Evolutionary conservation across 495 filamentous ascomycete genomes (phyloP), one percentile per base, ranked within the genome.

Genomic region (Penicillium verhagenii): DNA sequence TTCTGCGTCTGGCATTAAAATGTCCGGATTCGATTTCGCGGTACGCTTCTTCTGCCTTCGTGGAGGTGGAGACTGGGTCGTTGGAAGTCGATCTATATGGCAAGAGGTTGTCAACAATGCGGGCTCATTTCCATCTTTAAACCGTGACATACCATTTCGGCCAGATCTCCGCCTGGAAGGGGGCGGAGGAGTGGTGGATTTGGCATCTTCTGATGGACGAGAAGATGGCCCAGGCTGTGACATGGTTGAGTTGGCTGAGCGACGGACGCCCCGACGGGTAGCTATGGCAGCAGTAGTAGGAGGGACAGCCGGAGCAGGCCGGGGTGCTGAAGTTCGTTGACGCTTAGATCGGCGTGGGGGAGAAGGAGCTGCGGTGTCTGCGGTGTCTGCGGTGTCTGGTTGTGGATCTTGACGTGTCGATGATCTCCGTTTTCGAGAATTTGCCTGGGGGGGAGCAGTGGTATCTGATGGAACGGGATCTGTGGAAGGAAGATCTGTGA

Each of bases 191-290:
- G 70, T 58, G 28, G 69, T 61, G 46, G 68, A 66, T 61, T 70
- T 74, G 8, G 72, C 63, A 47, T 79, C 76, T 62, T 72, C 77
- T 28, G 67, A 61, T 18, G 75, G 68, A 35, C 65, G 70, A 52
- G 75, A 77, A 39, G 75, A 78, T 6, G 75, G 70, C 90, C 83
- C 86, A 68, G 88, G 83, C 77, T 86, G 89, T 73, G 91, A 91
- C 92, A 93, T 94, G 65, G 78, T 80, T 72, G 79, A 83, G 67
- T 67, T 94, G 65, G 78, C 80, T 72, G 79, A 83, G 67, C 67
- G 79, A 75, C 67, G 82, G 75, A 73, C 82, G 80, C 71, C 79
- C 61, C 81, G 84, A 51, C 85, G 83, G 53, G 81, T 60, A 55
- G 70, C 52, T 54, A 75, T 63, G 56, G 77, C 58, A 53, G 74